Percentiles rank a stretch among this genome's conserved stretches.
These are phyloP conservation scores for Canariomyces notabilis DNA, from an alignment of 2,329 filamentous ascomycete species.

Conservation along the genomic window DNA sequence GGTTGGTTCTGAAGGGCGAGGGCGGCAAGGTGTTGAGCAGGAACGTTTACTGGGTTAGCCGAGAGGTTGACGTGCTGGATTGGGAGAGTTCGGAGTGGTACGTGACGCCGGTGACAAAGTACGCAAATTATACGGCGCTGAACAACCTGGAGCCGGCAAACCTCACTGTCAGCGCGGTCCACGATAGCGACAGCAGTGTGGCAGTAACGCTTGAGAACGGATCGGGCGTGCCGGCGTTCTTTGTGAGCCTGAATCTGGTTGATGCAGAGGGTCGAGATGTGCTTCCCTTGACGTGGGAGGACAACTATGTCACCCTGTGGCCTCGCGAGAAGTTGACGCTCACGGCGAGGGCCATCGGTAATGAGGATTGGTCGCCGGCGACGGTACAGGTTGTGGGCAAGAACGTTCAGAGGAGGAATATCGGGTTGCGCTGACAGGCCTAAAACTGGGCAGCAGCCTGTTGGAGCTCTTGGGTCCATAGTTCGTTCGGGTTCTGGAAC, in stretches of 20 bases:
- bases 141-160: conserved; percentile 34
- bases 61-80: conserved; percentile 43
- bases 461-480: too few relatives aligned
- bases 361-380: conserved; percentile 1
- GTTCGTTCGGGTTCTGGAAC: too few relatives aligned
- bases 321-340: conserved; percentile 47
- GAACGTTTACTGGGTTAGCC: conserved; percentile 57
- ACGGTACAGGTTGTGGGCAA: conserved; percentile 17
- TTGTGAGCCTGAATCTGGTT: conserved; percentile 48
- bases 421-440: conserved; percentile 4
- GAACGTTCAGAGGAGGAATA: conserved; percentile 18
- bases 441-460: too few relatives aligned
- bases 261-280: conserved; percentile 41
- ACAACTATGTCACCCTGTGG: conserved; percentile 60
- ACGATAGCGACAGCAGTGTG: conserved; percentile 11
- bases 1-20: conserved; percentile 40
- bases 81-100: conserved; percentile 57
- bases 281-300: conserved; percentile 51
- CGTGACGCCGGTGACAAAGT: conserved; percentile 50
- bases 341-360: not conserved
- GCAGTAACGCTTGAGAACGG: conserved; percentile 47
- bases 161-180: conserved; percentile 30
- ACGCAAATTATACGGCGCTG: conserved; percentile 44
- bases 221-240: conserved; percentile 51
- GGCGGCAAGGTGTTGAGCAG: conserved; percentile 39